A percentile compares a stretch with the other conserved stretches of the same genome.
Conservation (phyloP, 1,284 basidiomycete genomes). For the Fomitopsis pinicola region DNA sequence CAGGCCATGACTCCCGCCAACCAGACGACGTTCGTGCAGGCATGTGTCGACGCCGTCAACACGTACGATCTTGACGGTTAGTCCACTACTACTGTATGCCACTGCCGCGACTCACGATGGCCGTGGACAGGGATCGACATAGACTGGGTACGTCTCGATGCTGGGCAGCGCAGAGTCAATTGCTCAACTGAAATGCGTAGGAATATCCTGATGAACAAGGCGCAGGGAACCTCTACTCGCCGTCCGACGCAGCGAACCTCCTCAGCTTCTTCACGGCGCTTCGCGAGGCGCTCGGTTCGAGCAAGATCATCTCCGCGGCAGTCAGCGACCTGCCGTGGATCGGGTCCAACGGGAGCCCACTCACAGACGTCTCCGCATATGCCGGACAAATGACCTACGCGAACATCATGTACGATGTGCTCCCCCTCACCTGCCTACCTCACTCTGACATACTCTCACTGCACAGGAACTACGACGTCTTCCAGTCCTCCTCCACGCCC, state of each 20-base stretch:
- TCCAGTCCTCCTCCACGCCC: conserved; percentile 57
- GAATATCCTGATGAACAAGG: conserved; percentile 74
- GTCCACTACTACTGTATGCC: not conserved
- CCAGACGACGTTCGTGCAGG: conserved; percentile 55
- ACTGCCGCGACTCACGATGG: not conserved
- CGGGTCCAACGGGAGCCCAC: conserved; percentile 58
- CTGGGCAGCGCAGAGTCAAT: not conserved
- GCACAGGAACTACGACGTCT: conserved; percentile 71
- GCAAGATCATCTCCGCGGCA: conserved; percentile 68
- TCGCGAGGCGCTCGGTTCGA: conserved; percentile 45
- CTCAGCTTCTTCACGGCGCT: conserved; percentile 60
- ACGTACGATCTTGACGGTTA: conserved; percentile 61
- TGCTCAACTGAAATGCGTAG: conserved; percentile 15
- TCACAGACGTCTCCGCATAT: conserved; percentile 64
- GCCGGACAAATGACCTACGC: conserved; percentile 67
- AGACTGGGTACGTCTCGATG: not conserved
- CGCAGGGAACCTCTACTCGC: conserved; percentile 57
- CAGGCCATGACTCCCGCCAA: conserved; percentile 47
- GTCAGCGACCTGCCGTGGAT: conserved; percentile 68
- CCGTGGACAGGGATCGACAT: not conserved
- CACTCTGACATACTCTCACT: not conserved
- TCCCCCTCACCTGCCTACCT: not conserved
- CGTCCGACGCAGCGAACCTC: conserved; percentile 64
- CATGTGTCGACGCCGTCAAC: conserved; percentile 56
- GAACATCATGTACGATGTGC: conserved; percentile 55